These are phyloP conservation scores for Nakazawaea ishiwadae DNA, from an alignment of 805 yeast genomes.

Conservation along the genomic window DNA sequence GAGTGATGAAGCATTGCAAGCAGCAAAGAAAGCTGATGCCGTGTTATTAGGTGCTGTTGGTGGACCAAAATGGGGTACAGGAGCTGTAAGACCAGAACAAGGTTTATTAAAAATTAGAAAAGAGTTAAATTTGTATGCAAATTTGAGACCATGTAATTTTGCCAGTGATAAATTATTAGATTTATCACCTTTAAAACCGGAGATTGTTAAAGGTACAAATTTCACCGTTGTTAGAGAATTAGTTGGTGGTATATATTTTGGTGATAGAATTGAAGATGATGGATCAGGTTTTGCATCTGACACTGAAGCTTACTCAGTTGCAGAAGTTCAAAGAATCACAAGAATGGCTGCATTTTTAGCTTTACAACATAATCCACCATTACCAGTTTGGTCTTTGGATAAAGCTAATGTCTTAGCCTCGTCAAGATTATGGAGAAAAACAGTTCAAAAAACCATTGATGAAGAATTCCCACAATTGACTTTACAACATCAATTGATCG, in stretches of 20 bases:
- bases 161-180: slow-evolving; percentile 79
- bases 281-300: slow-evolving; percentile 88
- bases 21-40: slow-evolving; percentile 86
- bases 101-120: slow-evolving; percentile 92
- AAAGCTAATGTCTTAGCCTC: slow-evolving; percentile 97
- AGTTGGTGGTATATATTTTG: slow-evolving; percentile 97
- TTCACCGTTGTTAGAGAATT: slow-evolving; percentile 92
- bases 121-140: slow-evolving; percentile 91
- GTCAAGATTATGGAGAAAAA: slow-evolving; percentile 93
- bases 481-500: slow-evolving; percentile 92
- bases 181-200: slow-evolving; percentile 82
- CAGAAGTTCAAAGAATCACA: slow-evolving; percentile 92
- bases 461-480: slow-evolving; percentile 88
- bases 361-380: slow-evolving; percentile 86
- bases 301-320: slow-evolving; percentile 86
- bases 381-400: slow-evolving; percentile 93
- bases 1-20: slow-evolving; percentile 77
- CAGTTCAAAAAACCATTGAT: slow-evolving; percentile 78
- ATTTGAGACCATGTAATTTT: slow-evolving; percentile 94
- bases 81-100: slow-evolving; percentile 94
- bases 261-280: slow-evolving; percentile 90
- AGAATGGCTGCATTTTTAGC: slow-evolving; percentile 99
- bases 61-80: slow-evolving; percentile 99
- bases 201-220: slow-evolving; percentile 85
- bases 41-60: slow-evolving; percentile 98